Evolutionary conservation across 2,329 filamentous ascomycete species (phyloP).

Genomic region (Pseudophaeomoniella oleicola): DNA sequence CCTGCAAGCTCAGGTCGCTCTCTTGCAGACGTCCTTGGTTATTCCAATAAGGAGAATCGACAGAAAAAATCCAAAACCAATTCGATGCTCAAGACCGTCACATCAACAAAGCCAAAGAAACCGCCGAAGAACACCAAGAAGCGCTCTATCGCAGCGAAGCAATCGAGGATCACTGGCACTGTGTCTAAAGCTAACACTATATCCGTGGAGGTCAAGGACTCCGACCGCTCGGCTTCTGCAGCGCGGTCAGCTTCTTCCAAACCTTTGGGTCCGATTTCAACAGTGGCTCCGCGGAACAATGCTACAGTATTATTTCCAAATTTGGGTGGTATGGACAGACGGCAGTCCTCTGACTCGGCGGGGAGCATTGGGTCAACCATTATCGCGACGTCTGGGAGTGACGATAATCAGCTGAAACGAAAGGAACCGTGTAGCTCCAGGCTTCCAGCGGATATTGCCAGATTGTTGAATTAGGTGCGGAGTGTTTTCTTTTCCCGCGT

Average conservation of each 20-base stretch:
- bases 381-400: constrained; percentile 10
- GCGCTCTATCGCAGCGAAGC: neutral
- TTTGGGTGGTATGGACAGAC: neutral
- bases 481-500: too few species aligned
- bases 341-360: neutral
- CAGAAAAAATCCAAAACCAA: constrained; percentile 3
- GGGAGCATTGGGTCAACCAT: constrained; percentile 12
- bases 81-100: neutral
- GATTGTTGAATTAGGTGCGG: constrained; percentile 3
- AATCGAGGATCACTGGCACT: neutral
- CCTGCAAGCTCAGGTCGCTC: constrained; percentile 9
- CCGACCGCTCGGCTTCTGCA: neutral
- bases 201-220: neutral
- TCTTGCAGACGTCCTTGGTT: constrained; percentile 10
- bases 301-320: neutral
- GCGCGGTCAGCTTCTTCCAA: neutral
- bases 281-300: neutral
- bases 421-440: constrained; percentile 8
- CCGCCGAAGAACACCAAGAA: constrained; percentile 2
- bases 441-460: constrained; percentile 1
- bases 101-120: constrained; percentile 2
- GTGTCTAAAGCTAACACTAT: neutral
- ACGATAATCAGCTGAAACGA: constrained; percentile 7
- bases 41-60: constrained; percentile 8
- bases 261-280: neutral